A percentile compares a stretch with the other conserved stretches of the same genome.
These are phyloP conservation scores for Microcyclospora tardicrescens DNA, from an alignment of 2,329 filamentous ascomycete genomes.

Conservation along the genomic window DNA sequence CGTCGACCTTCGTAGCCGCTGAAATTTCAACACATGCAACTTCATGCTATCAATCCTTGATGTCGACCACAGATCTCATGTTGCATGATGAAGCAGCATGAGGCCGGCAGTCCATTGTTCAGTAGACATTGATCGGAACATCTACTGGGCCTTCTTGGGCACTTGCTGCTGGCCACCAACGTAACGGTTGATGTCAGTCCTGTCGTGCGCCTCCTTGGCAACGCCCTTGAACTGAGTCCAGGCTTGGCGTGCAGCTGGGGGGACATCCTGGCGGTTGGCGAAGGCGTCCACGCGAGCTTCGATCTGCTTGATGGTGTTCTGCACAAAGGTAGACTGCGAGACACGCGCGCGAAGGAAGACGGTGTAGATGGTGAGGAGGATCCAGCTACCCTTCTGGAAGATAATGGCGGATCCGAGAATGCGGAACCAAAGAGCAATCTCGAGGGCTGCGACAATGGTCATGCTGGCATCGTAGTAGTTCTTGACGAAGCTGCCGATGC, in stretches of 20 bases:
- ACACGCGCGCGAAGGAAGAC: slow-evolving; percentile 84
- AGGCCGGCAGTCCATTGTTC: too few relatives aligned
- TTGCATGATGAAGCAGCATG: too few relatives aligned
- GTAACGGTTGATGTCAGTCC: slow-evolving; percentile 68
- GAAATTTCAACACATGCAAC: too few relatives aligned
- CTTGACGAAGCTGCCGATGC: slow-evolving; percentile 89
- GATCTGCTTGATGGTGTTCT: slow-evolving; percentile 61
- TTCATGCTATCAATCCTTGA: too few relatives aligned
- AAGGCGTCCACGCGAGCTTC: slow-evolving; percentile 67
- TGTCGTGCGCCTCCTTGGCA: slow-evolving; percentile 61
- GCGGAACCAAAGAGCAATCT: slow-evolving; percentile 78
- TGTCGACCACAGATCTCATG: too few relatives aligned
- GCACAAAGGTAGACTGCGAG: slow-evolving; percentile 85
- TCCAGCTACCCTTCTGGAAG: slow-evolving; percentile 85
- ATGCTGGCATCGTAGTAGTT: slow-evolving; percentile 95
- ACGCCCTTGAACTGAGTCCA: slow-evolving; percentile 70
- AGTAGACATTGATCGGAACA: not conserved
- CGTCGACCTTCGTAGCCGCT: too few relatives aligned
- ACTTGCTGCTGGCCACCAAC: slow-evolving; percentile 38
- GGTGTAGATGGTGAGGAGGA: slow-evolving; percentile 74
- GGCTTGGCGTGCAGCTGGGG: slow-evolving; percentile 61
- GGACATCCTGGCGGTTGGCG: slow-evolving; percentile 74
- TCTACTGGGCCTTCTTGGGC: slow-evolving; percentile 53
- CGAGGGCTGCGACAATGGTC: slow-evolving; percentile 78
- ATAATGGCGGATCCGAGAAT: slow-evolving; percentile 67